Base-by-base conservation (phyloP, 2,329 filamentous ascomycete species). In the Drechslera avenae region DNA sequence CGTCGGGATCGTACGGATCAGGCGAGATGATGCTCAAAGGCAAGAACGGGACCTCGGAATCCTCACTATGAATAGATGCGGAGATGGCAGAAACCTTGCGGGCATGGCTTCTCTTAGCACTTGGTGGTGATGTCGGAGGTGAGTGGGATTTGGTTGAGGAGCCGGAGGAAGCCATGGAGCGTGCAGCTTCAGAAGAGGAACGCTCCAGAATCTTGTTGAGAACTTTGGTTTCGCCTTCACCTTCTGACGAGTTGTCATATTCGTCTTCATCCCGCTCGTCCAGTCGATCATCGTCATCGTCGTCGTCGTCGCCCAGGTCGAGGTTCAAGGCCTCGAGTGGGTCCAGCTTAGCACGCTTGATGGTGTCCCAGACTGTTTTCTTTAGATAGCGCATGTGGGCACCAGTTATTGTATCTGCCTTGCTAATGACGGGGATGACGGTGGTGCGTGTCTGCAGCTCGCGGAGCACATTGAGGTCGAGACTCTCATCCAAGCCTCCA, bases 381-480 rank as follows among this genome's bases (percentile, higher is more conserved):
- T 97, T 97, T 60, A 99, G 83, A 64, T 90, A 87, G 37, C 84
- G 81, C 94, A 97, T 97, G 75, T 99, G 94, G 45, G 89, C 88
- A 0, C 89, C 87, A n/a, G 94, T 97, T 64, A 97, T 89, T 12
- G 92, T 97, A 72, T 99, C 94, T 32, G 94, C 93, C 76, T 99
- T 99, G 70, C 91, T 89, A 68, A 99, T 93, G 51, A 99, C 87
- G 0, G 94, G 94, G 39, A 99, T 90, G 52, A 97, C 91, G 0
- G 91, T 96, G 0, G 94, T 97, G 80, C 96, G 97, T 64, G 90
- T 89, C 72, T 96, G 87, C 21, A 99, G 83, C 13, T 88, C 89
- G 39, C 89, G 89, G 65, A 99, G 81, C 50, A 97, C 89, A 69
- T 96, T 91, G 18, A 99, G 78, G 69, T 99, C 94, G 8, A 99